Evolutionary conservation across 2,329 filamentous ascomycete genomes (phyloP), one percentile per base, ranked within the genome.

Genomic region (Myriangium duriaei): DNA sequence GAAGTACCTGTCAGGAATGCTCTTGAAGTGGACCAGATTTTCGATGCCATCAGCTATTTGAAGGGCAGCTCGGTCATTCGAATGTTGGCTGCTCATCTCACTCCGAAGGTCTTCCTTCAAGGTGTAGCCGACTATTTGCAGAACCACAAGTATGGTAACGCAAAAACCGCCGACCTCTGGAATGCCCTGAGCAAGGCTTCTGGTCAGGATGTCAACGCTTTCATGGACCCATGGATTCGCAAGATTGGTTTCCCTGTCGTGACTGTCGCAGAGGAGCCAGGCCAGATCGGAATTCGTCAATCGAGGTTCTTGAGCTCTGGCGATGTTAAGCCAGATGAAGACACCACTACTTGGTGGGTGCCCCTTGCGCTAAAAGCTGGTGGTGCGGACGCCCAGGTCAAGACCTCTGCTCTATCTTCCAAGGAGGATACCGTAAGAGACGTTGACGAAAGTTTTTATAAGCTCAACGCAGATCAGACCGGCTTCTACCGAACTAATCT

Each of bases 1-100:
- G 88, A 98, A 59, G 91, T 98, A 5, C 83, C 86, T 1, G 91
- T 98, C 18, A 79, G 78, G 50, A 87, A 95, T 57, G 91, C 87
- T 18, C 73, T 96, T 9, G 91, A 96, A 50, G 85, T 96, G 47
- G 92, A 96, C 59, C 91, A 98, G 60, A 93, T 96, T 47, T 98
- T 98, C 54, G 91, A 98, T 58, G 75, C 80, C 57, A 96, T 98
- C 61, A 92, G 83, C 62, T 98, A 96, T 57, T 70, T 92, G 45
- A 96, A 98, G 66, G 91, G 91, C 24, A 93, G 85, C 64, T 94
- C 88, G 2, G 83, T 91, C 42, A 91, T 98, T 54, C 81, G 91
- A 54, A 98, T 98, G 91, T 64, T 98, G 51, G 88, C 85, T 49
- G 79, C 81, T 51, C 83, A 96, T 58, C 74, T 98, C 12, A 86